phyloP scores from a whole-genome alignment of 305 asterid species.

The Solanum hybrid region DNA sequence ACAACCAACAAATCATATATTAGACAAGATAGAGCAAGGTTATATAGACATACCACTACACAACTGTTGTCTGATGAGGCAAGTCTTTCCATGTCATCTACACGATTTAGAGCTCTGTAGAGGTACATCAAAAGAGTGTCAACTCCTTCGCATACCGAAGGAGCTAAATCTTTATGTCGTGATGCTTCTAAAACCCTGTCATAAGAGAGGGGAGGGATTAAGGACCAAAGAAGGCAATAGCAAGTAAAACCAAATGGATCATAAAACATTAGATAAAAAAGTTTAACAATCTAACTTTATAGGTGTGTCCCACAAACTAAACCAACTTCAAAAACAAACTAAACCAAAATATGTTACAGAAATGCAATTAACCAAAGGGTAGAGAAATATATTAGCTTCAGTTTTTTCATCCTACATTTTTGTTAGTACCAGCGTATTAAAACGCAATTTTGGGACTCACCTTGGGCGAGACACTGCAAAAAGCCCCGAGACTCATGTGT shows the following conservation, averaged over 20 bases:
- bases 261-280: not conserved
- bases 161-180: slow-evolving; percentile 56
- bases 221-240: not conserved
- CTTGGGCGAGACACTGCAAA: too few relatives aligned
- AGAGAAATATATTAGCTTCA: not conserved
- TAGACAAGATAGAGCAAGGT: not conserved
- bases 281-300: not conserved
- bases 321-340: not conserved
- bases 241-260: not conserved
- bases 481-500: too few relatives aligned
- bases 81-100: slow-evolving; percentile 83
- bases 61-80: slow-evolving; percentile 86
- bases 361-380: not conserved
- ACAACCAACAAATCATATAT: not conserved
- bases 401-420: not conserved
- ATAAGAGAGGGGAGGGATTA: slow-evolving; percentile 13
- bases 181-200: slow-evolving; percentile 69
- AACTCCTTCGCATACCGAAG: slow-evolving; percentile 76
- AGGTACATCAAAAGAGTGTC: slow-evolving; percentile 94
- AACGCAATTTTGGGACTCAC: too few relatives aligned
- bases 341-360: not conserved
- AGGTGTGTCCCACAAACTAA: not conserved
- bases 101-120: slow-evolving; percentile 66
- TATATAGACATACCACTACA: slow-evolving; percentile 64
- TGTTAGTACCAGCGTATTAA: too few relatives aligned